These are phyloP conservation scores for Oxyria digyna DNA, from an alignment of 148 eudicot genomes.

Conservation along the genomic window DNA sequence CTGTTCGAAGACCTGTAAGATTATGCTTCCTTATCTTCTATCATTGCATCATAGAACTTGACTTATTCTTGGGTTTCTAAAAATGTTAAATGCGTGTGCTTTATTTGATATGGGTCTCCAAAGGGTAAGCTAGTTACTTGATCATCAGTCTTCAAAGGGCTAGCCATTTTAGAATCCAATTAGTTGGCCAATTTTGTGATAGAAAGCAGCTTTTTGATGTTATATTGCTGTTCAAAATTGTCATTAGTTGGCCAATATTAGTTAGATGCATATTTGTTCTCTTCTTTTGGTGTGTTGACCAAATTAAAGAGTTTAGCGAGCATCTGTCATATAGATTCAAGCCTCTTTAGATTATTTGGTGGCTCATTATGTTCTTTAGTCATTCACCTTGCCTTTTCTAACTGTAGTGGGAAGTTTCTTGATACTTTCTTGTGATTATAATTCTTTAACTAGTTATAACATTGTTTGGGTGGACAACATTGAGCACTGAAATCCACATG, in stretches of 20 bases:
- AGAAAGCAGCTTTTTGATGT: background rate
- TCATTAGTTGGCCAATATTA: background rate
- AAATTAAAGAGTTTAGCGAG: background rate
- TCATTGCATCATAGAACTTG: background rate
- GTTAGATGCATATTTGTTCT: background rate
- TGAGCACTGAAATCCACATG: background rate
- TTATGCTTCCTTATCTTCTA: background rate
- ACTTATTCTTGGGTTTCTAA: background rate
- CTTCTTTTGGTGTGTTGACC: background rate
- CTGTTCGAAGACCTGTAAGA: constrained; percentile 7
- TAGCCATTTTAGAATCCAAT: background rate
- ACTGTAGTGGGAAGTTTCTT: background rate
- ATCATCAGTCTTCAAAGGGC: background rate
- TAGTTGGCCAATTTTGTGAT: background rate
- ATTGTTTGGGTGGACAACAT: background rate
- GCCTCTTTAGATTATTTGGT: background rate
- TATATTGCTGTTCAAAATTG: background rate
- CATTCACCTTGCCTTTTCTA: background rate
- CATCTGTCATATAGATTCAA: background rate
- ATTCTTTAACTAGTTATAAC: background rate
- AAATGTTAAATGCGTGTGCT: background rate
- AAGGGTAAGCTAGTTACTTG: background rate
- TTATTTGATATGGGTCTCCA: background rate
- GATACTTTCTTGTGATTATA: background rate
- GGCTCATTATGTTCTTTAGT: background rate